A percentile compares a stretch with the other conserved stretches of the same genome.
Conservation (phyloP, 495 filamentous ascomycete species). For the Tuber melanosporum region DNA sequence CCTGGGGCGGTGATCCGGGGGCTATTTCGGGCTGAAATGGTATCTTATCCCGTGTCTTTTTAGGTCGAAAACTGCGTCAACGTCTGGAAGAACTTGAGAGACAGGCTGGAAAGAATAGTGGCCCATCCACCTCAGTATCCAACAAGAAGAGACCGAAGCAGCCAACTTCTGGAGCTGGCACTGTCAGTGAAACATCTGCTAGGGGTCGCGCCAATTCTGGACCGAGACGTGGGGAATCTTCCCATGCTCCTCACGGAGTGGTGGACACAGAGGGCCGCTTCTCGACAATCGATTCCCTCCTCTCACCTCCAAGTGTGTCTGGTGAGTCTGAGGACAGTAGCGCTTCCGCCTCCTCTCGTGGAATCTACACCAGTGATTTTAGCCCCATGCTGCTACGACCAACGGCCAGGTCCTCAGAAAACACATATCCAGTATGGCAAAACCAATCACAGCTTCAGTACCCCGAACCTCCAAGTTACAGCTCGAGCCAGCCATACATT, state of each 20-base stretch:
- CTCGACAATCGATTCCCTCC: background rate
- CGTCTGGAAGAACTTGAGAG: constrained; percentile 40
- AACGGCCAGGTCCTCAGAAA: constrained; percentile 14
- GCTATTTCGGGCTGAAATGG: background rate
- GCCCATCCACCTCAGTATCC: constrained; percentile 12
- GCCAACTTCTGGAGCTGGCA: constrained; percentile 12
- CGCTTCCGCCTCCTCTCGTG: constrained; percentile 13
- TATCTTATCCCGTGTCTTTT: constrained; percentile 12
- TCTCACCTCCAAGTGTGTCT: constrained; percentile 12
- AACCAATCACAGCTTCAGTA: constrained; percentile 26
- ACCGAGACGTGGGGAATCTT: background rate
- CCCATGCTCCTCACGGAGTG: background rate
- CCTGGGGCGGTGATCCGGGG: background rate
- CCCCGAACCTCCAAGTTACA: constrained; percentile 22
- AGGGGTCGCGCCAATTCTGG: background rate
- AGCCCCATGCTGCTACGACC: constrained; percentile 28
- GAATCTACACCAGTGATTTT: constrained; percentile 35
- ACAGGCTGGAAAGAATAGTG: constrained; percentile 35
- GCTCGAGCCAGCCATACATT: constrained; percentile 5
- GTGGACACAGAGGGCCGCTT: background rate
- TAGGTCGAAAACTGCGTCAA: constrained; percentile 40
- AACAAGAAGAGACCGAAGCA: constrained; percentile 28
- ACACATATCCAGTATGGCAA: constrained; percentile 21
- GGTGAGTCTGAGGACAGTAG: constrained; percentile 9
- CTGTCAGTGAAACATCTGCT: constrained; percentile 9